Base-by-base conservation (phyloP, 1,284 basidiomycete species). In the Apiotrichum sp. region DNA sequence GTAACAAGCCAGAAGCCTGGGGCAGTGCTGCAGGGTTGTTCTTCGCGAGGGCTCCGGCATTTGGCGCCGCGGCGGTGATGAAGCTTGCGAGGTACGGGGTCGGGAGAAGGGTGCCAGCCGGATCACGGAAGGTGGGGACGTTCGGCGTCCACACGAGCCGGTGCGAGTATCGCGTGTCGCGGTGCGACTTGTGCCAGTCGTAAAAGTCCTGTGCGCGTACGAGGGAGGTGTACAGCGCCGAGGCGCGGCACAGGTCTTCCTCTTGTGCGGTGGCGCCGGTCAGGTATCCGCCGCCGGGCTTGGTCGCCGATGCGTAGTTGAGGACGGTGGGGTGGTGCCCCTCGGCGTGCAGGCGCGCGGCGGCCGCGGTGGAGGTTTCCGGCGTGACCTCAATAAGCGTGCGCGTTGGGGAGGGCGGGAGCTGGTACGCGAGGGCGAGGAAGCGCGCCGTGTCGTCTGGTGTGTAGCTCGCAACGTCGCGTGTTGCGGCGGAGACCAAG, bases 241-340 rank as follows among this genome's bases (percentile, higher is more conserved):
- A 55, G 39, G 32, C 35, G 33, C 59, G 53, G 51, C 59, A 61
- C 22, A 61, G 14, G 44, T 61, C 59, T 16, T 61, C 59, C 48
- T 61, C 59, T 45, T 61, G 59, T 34, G 59, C 59, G 8, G 16
- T 33, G 8, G 59, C 59, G 33, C 59, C 59, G 3, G 40, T 40
- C 5, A 61, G 51, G 51, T 61, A 61, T 11, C 59, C 59, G 4
- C 59, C 59, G 34, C 59, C 59, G 6, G 56, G 56, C 29, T 58
- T 52, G 11, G 53, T 57, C 7, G 59, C 59, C 10, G 50, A 53
- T 16, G 59, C 59, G 42, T 50, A 61, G 56, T 61, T 61, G 44
- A 61, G 59, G 22, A 57, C 56, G 3, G 45, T 4, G 22, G 22
- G 40, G 41, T 39, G 42, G 29, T n/a, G 39, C n/a, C 47, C 40